Evolutionary conservation across 805 yeast species (phyloP).

Genomic region (Ogataea glucozyma): DNA sequence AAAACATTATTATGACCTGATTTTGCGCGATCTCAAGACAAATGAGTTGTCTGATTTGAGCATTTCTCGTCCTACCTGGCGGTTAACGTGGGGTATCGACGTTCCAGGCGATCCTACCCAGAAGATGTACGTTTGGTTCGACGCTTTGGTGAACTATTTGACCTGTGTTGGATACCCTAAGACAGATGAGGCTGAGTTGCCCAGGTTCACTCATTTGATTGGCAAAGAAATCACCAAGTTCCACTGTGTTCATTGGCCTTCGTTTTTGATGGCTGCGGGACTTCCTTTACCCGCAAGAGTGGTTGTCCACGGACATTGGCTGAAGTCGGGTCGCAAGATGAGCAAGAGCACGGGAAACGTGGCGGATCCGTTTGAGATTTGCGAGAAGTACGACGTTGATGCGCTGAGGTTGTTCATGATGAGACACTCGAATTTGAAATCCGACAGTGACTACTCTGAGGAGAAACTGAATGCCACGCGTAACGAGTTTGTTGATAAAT

Average conservation of each 20-base stretch:
- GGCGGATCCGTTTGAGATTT: conserved; percentile 79
- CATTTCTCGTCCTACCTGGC: conserved; percentile 77
- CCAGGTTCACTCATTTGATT: conserved; percentile 61
- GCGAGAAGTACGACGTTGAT: conserved; percentile 67
- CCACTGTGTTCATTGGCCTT: conserved; percentile 94
- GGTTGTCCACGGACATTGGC: conserved; percentile 94
- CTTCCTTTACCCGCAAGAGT: conserved; percentile 69
- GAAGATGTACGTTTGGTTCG: conserved; percentile 94
- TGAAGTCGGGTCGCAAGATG: conserved; percentile 88
- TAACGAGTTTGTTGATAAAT: conserved; percentile 73
- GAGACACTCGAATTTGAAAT: conserved; percentile 70
- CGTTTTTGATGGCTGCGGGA: conserved; percentile 81
- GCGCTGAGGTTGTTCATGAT: conserved; percentile 72
- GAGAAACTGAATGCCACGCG: conserved; percentile 52
- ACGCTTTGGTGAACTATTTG: conserved; percentile 83
- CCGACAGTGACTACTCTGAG: conserved; percentile 80
- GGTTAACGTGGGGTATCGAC: conserved; percentile 86
- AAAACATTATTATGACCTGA: conserved; percentile 47
- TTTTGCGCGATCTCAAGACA: conserved; percentile 58
- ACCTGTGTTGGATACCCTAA: conserved; percentile 64
- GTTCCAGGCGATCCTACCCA: conserved; percentile 83
- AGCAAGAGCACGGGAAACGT: conserved; percentile 91
- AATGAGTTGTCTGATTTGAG: conserved; percentile 65
- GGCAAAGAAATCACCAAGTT: conserved; percentile 92
- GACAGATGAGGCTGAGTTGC: conserved; percentile 18